These are phyloP conservation scores for Lentinula edodes DNA, from an alignment of 768 basidiomycete species.

Conservation along the genomic window DNA sequence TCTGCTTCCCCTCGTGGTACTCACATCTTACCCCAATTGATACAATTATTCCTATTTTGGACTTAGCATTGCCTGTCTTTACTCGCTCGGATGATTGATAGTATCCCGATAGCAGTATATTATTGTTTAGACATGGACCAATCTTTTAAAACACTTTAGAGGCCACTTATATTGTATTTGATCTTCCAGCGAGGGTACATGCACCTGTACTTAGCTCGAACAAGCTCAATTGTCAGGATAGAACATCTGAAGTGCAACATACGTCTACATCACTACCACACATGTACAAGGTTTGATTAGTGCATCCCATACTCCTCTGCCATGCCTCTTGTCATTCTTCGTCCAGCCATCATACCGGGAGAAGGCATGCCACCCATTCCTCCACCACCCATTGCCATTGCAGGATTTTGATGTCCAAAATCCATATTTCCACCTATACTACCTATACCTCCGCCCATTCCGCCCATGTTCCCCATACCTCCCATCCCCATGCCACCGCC, in stretches of 20 bases:
- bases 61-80: background rate
- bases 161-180: no score
- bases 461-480: background rate
- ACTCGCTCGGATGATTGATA: background rate
- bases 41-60: background rate
- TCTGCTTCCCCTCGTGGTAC: background rate
- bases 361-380: constrained; percentile 22
- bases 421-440: constrained; percentile 10
- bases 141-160: no score
- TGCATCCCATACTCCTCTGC: constrained; percentile 4
- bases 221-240: no score
- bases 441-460: no score
- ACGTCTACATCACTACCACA: no score
- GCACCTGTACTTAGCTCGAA: no score
- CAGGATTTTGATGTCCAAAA: constrained; percentile 22
- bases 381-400: constrained; percentile 9
- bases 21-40: background rate
- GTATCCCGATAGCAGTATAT: no score
- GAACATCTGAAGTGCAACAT: no score
- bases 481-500: constrained; percentile 21
- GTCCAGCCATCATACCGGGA: constrained; percentile 13
- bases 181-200: no score
- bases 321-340: constrained; percentile 4
- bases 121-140: no score
- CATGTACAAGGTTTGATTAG: background rate